These are phyloP conservation scores for Coemansia sp. DNA, from an alignment of 192 early-diverging fungal genomes.

Conservation along the genomic window DNA sequence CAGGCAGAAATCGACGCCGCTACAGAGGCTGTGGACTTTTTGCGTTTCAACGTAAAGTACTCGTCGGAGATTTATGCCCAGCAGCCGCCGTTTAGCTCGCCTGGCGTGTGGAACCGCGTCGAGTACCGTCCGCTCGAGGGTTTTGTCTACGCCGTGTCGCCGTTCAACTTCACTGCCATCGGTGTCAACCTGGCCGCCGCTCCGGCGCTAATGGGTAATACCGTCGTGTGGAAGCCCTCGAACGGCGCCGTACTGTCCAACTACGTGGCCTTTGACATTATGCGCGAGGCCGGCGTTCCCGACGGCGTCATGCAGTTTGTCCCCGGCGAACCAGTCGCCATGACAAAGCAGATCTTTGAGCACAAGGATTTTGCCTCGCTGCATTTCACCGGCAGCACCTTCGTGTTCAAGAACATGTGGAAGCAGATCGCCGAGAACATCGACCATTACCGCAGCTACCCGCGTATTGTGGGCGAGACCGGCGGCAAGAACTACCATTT, in stretches of 20 bases:
- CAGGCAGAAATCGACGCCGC: constrained; percentile 99
- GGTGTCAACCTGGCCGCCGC: constrained; percentile 92
- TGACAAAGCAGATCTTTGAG: constrained; percentile 77
- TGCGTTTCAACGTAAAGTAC: constrained; percentile 94
- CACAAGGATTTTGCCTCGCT: constrained; percentile 94
- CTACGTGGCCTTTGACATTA: constrained; percentile 86
- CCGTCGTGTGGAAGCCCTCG: constrained; percentile 97
- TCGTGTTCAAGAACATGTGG: constrained; percentile 93
- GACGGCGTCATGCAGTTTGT: constrained; percentile 97
- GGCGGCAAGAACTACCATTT: constrained; percentile 99
- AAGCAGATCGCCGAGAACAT: constrained; percentile 90
- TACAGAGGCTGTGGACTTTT: constrained; percentile 91
- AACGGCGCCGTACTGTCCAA: constrained; percentile 85
- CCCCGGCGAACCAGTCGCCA: constrained; percentile 82
- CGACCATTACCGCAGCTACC: constrained; percentile 87
- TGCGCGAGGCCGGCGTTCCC: constrained; percentile 94
- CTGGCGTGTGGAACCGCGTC: constrained; percentile 88
- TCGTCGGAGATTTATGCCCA: constrained; percentile 90
- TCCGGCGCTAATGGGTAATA: constrained; percentile 97
- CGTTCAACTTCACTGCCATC: constrained; percentile 99
- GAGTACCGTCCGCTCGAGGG: constrained; percentile 97
- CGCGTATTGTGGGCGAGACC: constrained; percentile 97
- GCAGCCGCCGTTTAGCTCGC: constrained; percentile 88
- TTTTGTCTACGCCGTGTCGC: constrained; percentile 96
- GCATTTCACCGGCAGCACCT: constrained; percentile 94